A percentile compares a stretch with the other conserved stretches of the same genome.
These are phyloP conservation scores for Ballota nigra DNA, from an alignment of 257 asterid genomes.

Conservation along the genomic window DNA sequence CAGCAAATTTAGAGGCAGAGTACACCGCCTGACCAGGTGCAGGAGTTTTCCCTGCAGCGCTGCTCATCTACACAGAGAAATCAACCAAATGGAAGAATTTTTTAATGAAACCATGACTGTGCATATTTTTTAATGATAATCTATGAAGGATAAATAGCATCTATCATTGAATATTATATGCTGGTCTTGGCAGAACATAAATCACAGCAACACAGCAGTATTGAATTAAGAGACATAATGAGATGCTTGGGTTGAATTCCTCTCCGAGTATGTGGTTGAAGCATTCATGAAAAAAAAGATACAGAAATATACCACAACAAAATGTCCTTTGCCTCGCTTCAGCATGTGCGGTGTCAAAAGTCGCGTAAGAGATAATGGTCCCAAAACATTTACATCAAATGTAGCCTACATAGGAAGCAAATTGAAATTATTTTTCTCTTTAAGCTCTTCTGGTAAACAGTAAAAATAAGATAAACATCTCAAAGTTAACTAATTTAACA, in stretches of 20 bases:
- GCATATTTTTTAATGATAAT: background rate
- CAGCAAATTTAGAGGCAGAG: constrained; percentile 87
- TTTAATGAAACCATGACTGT: background rate
- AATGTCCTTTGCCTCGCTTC: constrained; percentile 91
- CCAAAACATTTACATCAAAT: constrained; percentile 80
- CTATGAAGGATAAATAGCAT: background rate
- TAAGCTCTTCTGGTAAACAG: background rate
- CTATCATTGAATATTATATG: constrained; percentile 1
- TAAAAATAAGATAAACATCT: background rate
- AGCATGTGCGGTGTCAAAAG: constrained; percentile 78
- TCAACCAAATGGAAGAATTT: constrained; percentile 16
- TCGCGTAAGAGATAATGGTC: constrained; percentile 86
- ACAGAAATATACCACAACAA: constrained; percentile 78
- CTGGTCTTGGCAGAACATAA: constrained; percentile 1
- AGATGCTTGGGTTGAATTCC: background rate
- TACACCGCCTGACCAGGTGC: constrained; percentile 97
- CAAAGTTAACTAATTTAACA: background rate
- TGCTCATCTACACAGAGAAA: constrained; percentile 75
- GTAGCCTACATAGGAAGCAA: constrained; percentile 64
- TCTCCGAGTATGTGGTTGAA: constrained; percentile 10
- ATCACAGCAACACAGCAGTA: background rate
- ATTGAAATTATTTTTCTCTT: constrained; percentile 12
- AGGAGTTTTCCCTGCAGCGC: constrained; percentile 98
- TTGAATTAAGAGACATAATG: background rate
- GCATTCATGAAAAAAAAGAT: constrained; percentile 4